A percentile compares a stretch with the other conserved stretches of the same genome.
Conservation (phyloP, 2,329 filamentous ascomycete species). For the Penicillium expansum region DNA sequence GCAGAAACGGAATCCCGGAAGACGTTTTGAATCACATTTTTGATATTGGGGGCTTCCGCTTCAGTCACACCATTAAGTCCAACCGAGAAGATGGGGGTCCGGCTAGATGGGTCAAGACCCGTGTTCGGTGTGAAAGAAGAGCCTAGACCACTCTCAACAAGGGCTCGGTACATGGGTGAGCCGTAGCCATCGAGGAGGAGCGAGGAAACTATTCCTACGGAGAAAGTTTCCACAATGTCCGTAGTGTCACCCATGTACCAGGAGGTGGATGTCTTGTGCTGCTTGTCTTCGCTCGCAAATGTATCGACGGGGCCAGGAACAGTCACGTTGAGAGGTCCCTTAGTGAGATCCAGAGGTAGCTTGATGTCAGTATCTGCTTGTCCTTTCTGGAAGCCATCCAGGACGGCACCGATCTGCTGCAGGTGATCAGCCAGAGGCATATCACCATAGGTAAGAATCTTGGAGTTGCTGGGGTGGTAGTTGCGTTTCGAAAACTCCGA, state of each 20-base stretch:
- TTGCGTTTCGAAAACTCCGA: conserved; percentile 85
- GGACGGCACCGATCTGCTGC: conserved; percentile 69
- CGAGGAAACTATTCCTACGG: conserved; percentile 75
- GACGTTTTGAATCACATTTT: conserved; percentile 69
- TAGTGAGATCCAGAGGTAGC: conserved; percentile 66
- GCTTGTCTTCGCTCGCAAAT: conserved; percentile 77
- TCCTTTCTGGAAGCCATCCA: conserved; percentile 71
- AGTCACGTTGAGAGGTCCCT: conserved; percentile 66
- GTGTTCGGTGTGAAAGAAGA: conserved; percentile 94
- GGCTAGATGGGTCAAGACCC: conserved; percentile 78
- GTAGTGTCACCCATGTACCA: conserved; percentile 85
- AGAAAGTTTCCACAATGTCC: conserved; percentile 84
- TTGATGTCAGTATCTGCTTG: conserved; percentile 70
- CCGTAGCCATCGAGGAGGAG: conserved; percentile 92
- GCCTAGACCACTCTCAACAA: conserved; percentile 86
- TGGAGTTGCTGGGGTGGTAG: conserved; percentile 97
- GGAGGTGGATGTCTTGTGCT: conserved; percentile 89
- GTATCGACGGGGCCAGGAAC: conserved; percentile 82
- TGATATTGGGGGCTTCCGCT: conserved; percentile 73
- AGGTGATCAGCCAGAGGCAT: conserved; percentile 83
- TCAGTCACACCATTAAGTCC: conserved; percentile 87
- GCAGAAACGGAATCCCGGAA: conserved; percentile 66
- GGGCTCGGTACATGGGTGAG: conserved; percentile 81
- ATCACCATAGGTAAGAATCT: conserved; percentile 92
- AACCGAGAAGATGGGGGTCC: conserved; percentile 79